A percentile compares a stretch with the other conserved stretches of the same genome.
These are phyloP conservation scores for Westerdykella aurantiaca DNA, from an alignment of 2,329 filamentous ascomycete genomes.

Conservation along the genomic window DNA sequence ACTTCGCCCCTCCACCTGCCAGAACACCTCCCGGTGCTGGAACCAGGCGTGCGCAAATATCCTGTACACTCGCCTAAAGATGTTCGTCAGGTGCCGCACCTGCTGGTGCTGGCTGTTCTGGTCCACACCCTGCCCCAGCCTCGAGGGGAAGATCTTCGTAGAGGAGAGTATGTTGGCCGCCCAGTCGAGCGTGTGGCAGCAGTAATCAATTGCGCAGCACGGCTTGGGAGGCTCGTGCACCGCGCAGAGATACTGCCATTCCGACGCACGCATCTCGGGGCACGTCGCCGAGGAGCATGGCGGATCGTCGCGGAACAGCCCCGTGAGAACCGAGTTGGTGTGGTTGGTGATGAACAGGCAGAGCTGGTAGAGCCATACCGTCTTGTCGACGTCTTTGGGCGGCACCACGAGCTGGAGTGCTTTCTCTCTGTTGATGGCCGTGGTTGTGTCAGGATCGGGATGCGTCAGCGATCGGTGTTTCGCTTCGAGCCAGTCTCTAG, in stretches of 20 bases:
- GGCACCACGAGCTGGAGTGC: constrained; percentile 72
- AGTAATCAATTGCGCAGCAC: constrained; percentile 98
- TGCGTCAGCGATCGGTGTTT: constrained; percentile 78
- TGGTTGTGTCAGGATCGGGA: constrained; percentile 52
- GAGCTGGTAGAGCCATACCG: constrained; percentile 95
- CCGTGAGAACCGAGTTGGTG: constrained; percentile 86
- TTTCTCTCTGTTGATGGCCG: constrained; percentile 68
- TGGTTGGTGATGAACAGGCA: constrained; percentile 93
- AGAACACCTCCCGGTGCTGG: constrained; percentile 91
- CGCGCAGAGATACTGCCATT: constrained; percentile 98
- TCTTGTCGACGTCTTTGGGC: constrained; percentile 74
- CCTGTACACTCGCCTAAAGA: constrained; percentile 87
- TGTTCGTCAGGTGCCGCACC: constrained; percentile 82
- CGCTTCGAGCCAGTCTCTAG: constrained; percentile 94
- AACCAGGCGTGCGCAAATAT: constrained; percentile 99
- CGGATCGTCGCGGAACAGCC: constrained; percentile 84
- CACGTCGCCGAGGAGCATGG: constrained; percentile 86
- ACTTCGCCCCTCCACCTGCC: constrained; percentile 84
- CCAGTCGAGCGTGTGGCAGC: constrained; percentile 97
- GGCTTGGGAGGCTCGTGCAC: constrained; percentile 95
- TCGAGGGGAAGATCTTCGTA: constrained; percentile 89
- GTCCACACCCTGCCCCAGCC: constrained; percentile 56
- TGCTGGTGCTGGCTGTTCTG: constrained; percentile 45
- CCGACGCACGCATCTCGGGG: constrained; percentile 95
- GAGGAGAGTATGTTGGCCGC: constrained; percentile 91